These are phyloP conservation scores for Botrytis elliptica DNA, from an alignment of 2,329 filamentous ascomycete species.

Conservation along the genomic window DNA sequence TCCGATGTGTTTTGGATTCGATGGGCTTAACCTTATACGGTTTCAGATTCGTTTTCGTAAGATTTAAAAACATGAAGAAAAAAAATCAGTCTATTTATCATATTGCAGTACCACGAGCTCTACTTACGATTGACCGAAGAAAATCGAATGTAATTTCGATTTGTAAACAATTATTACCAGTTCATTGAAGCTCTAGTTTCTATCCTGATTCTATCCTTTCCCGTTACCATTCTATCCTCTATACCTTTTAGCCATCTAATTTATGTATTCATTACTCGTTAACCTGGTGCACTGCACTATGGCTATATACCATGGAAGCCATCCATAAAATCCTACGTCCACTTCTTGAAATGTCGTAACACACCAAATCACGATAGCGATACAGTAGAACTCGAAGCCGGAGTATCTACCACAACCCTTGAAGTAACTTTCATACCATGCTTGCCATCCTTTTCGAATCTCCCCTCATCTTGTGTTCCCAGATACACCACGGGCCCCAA, in stretches of 20 bases:
- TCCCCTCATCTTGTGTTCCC: neutral
- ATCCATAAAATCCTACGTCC: neutral
- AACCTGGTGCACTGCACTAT: neutral
- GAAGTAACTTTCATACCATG: neutral
- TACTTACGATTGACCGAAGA: neutral
- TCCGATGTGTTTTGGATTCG: neutral
- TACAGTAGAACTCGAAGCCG: neutral
- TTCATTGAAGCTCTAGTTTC: neutral
- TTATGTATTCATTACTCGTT: neutral
- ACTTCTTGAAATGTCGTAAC: neutral
- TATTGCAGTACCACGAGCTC: neutral
- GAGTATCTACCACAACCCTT: neutral
- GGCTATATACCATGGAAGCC: neutral
- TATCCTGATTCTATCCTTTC: neutral
- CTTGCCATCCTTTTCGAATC: neutral
- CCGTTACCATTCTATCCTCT: neutral
- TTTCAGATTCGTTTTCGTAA: neutral
- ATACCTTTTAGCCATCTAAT: neutral
- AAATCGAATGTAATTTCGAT: neutral
- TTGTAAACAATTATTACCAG: neutral
- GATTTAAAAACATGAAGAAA: neutral
- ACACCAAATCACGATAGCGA: neutral
- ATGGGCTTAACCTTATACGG: neutral
- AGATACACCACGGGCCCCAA: neutral
- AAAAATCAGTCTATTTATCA: neutral